Base-by-base conservation (phyloP, 495 filamentous ascomycete species). In the Penicillium soppii region DNA sequence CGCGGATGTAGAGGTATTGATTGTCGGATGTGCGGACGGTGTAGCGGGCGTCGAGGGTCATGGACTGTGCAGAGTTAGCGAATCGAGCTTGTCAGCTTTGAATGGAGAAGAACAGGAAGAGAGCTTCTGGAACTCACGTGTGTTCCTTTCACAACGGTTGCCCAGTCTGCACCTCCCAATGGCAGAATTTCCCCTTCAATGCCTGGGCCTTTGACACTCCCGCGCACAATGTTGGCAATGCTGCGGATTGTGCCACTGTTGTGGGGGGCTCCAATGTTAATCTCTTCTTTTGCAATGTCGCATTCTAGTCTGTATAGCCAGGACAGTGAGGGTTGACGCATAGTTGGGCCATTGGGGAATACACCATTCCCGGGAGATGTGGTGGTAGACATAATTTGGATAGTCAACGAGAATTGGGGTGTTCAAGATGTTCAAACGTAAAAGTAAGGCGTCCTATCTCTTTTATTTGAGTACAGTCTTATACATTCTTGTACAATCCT, bases 21-120 rank as follows among this genome's bases (percentile, higher is more conserved):
- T 52, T 51, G 29, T 68, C 65, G 1, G 37, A 50, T 9, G 67
- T 68, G 30, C 58, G 57, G 16, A 58, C 57, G 0, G 65, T 65
- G 27, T 68, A 70, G 2, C 61, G 65, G 8, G 63, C 67, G 43
- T 70, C 65, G 3, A 70, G 57, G 1, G 53, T 62, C 65, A 68
- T 70, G 23, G 62, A 68, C 65, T 70, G 17, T 41, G 10, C 30
- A 19, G 1, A 25, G 10, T 40, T 38, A 38, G 35, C n/a, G 25
- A 9, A 27, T 27, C 9, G n/a, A n/a, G n/a, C n/a, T n/a, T n/a
- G n/a, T n/a, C n/a, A n/a, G n/a, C n/a, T n/a, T n/a, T n/a, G n/a
- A n/a, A n/a, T n/a, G n/a, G n/a, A n/a, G n/a, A n/a, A n/a, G 19
- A 20, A 13, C 10, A 39, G 36, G 19, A 20, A 39, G n/a, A 41